These are phyloP conservation scores for Corinectria fuckeliana DNA, from an alignment of 2,329 filamentous ascomycete genomes.

Conservation along the genomic window DNA sequence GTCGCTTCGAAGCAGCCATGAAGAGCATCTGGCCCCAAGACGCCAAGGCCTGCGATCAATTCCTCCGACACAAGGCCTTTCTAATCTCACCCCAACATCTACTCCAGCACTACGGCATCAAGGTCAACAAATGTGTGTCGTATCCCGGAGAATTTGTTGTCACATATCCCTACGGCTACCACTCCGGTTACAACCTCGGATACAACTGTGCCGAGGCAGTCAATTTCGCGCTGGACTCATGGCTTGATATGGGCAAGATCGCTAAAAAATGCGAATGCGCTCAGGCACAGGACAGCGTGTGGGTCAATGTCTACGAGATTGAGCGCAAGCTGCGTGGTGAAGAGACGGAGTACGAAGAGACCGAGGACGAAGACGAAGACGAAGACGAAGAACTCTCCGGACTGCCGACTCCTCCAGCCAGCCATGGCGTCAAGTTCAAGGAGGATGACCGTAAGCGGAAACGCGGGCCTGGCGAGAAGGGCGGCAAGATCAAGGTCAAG, in stretches of 20 bases:
- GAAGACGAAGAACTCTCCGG: conserved; percentile 70
- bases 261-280: conserved; percentile 98
- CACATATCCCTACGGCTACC: conserved; percentile 97
- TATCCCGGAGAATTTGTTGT: conserved; percentile 98
- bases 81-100: conserved; percentile 91
- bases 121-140: conserved; percentile 93
- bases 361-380: conserved; percentile 73
- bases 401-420: conserved; percentile 79
- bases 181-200: conserved; percentile 96
- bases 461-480: conserved; percentile 45
- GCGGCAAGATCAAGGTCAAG: conserved; percentile 67
- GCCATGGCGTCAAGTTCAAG: conserved; percentile 73
- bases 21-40: conserved; percentile 93
- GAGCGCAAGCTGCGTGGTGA: conserved; percentile 93
- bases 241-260: conserved; percentile 93
- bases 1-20: conserved; percentile 94
- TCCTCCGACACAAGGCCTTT: conserved; percentile 96
- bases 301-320: conserved; percentile 96
- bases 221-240: conserved; percentile 95
- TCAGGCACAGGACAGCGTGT: conserved; percentile 94
- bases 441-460: conserved; percentile 68
- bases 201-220: conserved; percentile 99
- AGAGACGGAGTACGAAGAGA: conserved; percentile 82
- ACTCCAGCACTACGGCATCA: conserved; percentile 88
- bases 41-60: conserved; percentile 94